Conservation (phyloP, 805 yeast species). For the Wickerhamiella shivajii region DNA sequence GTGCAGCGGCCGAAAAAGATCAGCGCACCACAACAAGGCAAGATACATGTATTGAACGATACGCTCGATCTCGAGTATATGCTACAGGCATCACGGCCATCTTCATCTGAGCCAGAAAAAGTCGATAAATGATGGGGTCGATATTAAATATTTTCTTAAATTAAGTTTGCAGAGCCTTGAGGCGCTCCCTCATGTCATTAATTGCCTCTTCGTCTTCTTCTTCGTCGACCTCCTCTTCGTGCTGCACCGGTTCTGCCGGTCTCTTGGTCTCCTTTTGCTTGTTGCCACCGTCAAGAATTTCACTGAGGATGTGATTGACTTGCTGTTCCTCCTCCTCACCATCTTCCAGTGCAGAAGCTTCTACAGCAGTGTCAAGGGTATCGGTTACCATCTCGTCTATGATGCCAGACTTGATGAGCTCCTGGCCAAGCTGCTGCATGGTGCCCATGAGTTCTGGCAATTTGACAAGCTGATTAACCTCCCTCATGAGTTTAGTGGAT, state of each 20-base stretch:
- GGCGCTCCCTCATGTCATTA: constrained; percentile 76
- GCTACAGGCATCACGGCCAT: neutral
- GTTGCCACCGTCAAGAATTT: constrained; percentile 36
- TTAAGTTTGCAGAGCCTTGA: constrained; percentile 63
- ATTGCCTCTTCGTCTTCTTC: constrained; percentile 64
- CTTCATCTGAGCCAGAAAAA: too few relatives aligned
- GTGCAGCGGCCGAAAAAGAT: constrained; percentile 41
- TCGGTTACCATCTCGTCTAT: constrained; percentile 95
- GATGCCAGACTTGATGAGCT: constrained; percentile 51
- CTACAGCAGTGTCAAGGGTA: constrained; percentile 55
- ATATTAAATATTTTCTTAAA: too few relatives aligned
- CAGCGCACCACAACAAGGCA: constrained; percentile 8
- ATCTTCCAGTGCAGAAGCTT: constrained; percentile 39
- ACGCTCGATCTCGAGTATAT: constrained; percentile 18
- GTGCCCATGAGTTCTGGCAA: constrained; percentile 70
- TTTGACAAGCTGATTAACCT: constrained; percentile 63
- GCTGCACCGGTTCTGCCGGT: constrained; percentile 16
- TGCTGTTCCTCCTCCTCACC: constrained; percentile 27
- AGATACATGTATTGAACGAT: constrained; percentile 16
- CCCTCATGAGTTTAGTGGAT: constrained; percentile 73
- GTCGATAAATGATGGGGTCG: too few relatives aligned
- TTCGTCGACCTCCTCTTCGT: constrained; percentile 29
- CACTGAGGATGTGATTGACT: constrained; percentile 26
- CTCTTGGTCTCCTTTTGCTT: constrained; percentile 54
- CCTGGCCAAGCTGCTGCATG: constrained; percentile 76